Base-by-base conservation (phyloP, 306 rosid genomes). In the Cercis canadensis region DNA sequence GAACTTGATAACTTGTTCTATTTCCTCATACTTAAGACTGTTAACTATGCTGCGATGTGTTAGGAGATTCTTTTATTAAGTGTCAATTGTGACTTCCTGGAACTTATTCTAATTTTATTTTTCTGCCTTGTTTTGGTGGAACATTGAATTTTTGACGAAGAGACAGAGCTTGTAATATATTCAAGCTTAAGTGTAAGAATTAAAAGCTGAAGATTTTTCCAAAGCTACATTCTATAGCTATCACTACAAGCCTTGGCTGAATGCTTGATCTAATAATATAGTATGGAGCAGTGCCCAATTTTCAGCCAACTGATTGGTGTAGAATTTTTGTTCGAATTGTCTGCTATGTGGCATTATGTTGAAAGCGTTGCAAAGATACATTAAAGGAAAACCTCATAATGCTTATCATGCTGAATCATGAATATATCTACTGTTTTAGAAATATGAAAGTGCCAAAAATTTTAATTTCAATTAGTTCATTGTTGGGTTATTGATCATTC, bases 241-340 rank as follows among this genome's bases (percentile, higher is more conserved):
- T 53, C 51, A 18, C 36, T 49, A 5, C 24, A 32, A 24, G 37
- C 68, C 63, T 71, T 13, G 46, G 45, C 46, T 49, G 21, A 39
- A 49, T 67, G n/a, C 47, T 58, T 75, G 67, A 34, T 56, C 34
- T 19, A 21, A 40, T 57, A 44, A 70, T 65, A 64, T 41, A 10
- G 59, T 29, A 53, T 33, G 44, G 36, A 46, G 14, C 18, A 10
- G 68, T 53, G n/a, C 13, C 63, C 62, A 19, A 24, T 7, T 6
- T 55, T 62, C 53, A 70, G 52, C 24, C 8, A 17, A 49, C 39
- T 39, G 34, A 12, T 37, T 71, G 53, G 49, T 5, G 17, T 18
- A 8, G 5, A 58, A 36, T 12, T 44, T 44, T 44, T 34, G n/a
- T 41, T 58, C 13, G 46, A 24, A 34, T 58, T 21, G 24, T 24